These are phyloP conservation scores for Lyophyllum decastes DNA, from an alignment of 768 basidiomycete genomes.

Conservation along the genomic window DNA sequence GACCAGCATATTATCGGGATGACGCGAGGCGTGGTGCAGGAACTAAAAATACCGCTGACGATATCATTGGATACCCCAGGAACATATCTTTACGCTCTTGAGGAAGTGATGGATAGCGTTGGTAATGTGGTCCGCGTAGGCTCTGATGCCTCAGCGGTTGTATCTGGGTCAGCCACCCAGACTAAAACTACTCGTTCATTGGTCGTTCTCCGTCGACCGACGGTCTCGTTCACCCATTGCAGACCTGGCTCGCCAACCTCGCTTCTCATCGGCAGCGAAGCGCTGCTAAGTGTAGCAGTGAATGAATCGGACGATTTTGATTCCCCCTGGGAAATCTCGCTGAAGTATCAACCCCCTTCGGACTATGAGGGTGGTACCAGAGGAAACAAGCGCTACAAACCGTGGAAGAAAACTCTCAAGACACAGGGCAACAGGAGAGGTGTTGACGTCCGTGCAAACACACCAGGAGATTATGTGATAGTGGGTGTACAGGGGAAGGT, in stretches of 20 bases:
- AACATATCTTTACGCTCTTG: constrained; percentile 70
- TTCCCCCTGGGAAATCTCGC: constrained; percentile 64
- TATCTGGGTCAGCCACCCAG: constrained; percentile 31
- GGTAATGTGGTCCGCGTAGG: constrained; percentile 70
- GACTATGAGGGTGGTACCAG: constrained; percentile 33
- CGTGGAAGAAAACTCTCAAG: constrained; percentile 66
- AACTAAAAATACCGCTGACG: constrained; percentile 67
- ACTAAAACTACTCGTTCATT: constrained; percentile 60
- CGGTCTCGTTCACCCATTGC: constrained; percentile 73
- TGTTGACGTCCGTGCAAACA: constrained; percentile 48
- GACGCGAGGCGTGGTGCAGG: constrained; percentile 41
- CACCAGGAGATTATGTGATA: constrained; percentile 81
- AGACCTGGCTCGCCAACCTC: constrained; percentile 68
- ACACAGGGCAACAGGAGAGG: constrained; percentile 46
- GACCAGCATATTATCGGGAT: constrained; percentile 9
- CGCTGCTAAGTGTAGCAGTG: constrained; percentile 53
- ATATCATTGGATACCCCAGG: constrained; percentile 66
- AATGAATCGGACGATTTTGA: constrained; percentile 61
- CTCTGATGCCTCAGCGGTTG: constrained; percentile 26
- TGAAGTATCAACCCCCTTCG: constrained; percentile 59
- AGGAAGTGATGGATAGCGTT: constrained; percentile 80
- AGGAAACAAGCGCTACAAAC: constrained; percentile 44
- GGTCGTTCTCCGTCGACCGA: constrained; percentile 70
- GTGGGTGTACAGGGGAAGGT: constrained; percentile 71
- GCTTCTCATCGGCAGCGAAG: constrained; percentile 70